Evolutionary conservation across 176 grass and related monocot genomes (phyloP), one percentile per base, ranked within the genome.

Genomic region (Rhipidocladum racemiflorum): DNA sequence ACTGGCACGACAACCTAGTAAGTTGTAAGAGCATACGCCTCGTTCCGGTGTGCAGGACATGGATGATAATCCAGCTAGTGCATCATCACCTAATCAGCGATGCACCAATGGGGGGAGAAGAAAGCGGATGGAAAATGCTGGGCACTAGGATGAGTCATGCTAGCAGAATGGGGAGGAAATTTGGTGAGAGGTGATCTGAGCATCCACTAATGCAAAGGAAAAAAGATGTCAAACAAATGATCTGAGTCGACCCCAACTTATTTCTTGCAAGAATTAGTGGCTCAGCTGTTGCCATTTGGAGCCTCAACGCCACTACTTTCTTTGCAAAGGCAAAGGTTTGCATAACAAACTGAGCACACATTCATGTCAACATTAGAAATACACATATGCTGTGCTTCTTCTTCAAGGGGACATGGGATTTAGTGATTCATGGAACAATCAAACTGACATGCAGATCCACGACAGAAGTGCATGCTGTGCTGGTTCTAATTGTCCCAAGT

Each of bases 171-270:
- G 73, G 5, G 24, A 69, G 61, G 34, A 51, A 21, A 40, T 15
- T 83, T 66, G 75, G 88, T 86, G 83, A 83, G 15, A 66, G 59
- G 1, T 90, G 88, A 90, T 73, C 73, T 1, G 65, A 74, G 72
- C 38, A 90, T 90, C 83, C 88, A 90, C 88, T 86, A 39, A 85
- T 36, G 74, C 16, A 34, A 50, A 15, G 17, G 68, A 23, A 69
- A 69, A 61, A 82, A 80, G 67, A 72, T 42, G 72, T 65, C 21
- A 49, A 23, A 18, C 53, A 40, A 76, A 65, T 56, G 59, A 82
- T 86, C 83, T 20, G 83, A 86, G 78, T 90, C 79, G 78, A 90
- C 42, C 59, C 79, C 88, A 90, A 86, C 78, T 86, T 57, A 73
- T 59, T 78, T 17, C 3, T 36, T 30, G 46, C 34, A 6, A 35